These are phyloP conservation scores for Sclerotinia trifoliorum DNA, from an alignment of 2,329 filamentous ascomycete species.

Conservation along the genomic window DNA sequence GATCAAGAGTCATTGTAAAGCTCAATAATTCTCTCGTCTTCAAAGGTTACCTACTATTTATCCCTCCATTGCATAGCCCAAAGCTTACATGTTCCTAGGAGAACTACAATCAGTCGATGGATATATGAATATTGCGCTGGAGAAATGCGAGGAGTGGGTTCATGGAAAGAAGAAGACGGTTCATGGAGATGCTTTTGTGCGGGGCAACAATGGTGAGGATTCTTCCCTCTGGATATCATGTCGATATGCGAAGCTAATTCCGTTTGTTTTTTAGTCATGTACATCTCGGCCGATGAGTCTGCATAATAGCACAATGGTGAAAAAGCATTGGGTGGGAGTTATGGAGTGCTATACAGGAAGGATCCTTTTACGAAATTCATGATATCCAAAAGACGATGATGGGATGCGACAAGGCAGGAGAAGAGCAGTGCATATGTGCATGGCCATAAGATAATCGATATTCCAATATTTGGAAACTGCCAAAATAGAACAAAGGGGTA, in stretches of 20 bases:
- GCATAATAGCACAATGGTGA: conserved; percentile 17
- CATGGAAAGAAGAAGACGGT: conserved; percentile 77
- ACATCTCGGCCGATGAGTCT: conserved; percentile 39
- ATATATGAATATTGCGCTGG: conserved; percentile 99
- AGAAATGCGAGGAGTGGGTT: conserved; percentile 91
- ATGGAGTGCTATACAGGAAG: conserved; percentile 22
- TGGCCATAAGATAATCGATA: background rate
- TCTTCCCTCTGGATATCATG: background rate
- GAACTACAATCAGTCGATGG: conserved; percentile 96
- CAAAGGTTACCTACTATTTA: conserved; percentile 64
- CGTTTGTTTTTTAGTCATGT: conserved; percentile 36
- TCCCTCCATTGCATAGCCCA: conserved; percentile 24
- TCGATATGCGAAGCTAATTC: background rate
- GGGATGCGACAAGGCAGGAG: background rate
- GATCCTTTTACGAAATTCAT: conserved; percentile 25
- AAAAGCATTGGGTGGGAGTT: conserved; percentile 23
- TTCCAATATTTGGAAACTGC: conserved; percentile 42
- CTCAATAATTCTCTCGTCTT: conserved; percentile 98
- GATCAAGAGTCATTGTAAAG: conserved; percentile 91
- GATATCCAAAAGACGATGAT: conserved; percentile 25
- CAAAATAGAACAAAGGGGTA: conserved; percentile 7
- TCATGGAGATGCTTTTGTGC: conserved; percentile 92
- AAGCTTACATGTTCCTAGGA: conserved; percentile 51
- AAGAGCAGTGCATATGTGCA: background rate
- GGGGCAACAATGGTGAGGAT: conserved; percentile 84